Evolutionary conservation across 1,139 yeast genomes (phyloP).

Genomic region (Meyerozyma athensensis): DNA sequence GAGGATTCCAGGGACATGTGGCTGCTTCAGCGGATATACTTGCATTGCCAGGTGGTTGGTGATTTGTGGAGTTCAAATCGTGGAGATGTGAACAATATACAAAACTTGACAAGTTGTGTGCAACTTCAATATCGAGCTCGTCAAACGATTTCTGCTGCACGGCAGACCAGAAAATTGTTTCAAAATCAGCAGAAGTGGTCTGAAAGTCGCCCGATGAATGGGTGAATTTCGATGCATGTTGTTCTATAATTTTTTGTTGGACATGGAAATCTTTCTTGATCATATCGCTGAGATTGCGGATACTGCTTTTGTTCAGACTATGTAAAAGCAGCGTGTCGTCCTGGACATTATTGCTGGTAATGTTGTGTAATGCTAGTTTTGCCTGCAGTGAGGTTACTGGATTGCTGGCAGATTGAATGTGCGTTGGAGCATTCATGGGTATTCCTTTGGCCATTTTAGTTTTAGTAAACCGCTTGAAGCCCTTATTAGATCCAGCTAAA

Average conservation of each 20-base stretch:
- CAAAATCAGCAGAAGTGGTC: background rate
- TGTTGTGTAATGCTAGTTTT: constrained; percentile 6
- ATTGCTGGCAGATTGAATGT: no score
- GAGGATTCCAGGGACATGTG: constrained; percentile 65
- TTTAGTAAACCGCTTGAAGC: constrained; percentile 42
- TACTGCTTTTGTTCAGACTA: constrained; percentile 10
- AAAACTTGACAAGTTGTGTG: background rate
- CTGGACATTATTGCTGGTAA: constrained; percentile 12
- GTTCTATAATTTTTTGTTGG: background rate
- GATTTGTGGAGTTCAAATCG: background rate
- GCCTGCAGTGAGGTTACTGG: background rate
- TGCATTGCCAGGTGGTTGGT: background rate
- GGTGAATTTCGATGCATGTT: background rate
- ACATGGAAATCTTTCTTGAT: background rate
- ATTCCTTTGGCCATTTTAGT: constrained; percentile 47
- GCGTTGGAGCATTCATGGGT: constrained; percentile 37
- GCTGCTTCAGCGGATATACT: constrained; percentile 9
- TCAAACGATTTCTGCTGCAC: background rate
- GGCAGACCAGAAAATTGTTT: background rate
- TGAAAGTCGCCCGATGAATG: background rate
- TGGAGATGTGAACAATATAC: background rate
- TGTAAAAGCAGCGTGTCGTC: constrained; percentile 13
- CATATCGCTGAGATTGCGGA: background rate
- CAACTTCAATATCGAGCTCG: background rate
- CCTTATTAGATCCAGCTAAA: constrained; percentile 44